Percentiles rank a stretch among this genome's conserved stretches.
phyloP scores from a whole-genome alignment of 805 yeast genomes.

The Ogataea salicorniae region DNA sequence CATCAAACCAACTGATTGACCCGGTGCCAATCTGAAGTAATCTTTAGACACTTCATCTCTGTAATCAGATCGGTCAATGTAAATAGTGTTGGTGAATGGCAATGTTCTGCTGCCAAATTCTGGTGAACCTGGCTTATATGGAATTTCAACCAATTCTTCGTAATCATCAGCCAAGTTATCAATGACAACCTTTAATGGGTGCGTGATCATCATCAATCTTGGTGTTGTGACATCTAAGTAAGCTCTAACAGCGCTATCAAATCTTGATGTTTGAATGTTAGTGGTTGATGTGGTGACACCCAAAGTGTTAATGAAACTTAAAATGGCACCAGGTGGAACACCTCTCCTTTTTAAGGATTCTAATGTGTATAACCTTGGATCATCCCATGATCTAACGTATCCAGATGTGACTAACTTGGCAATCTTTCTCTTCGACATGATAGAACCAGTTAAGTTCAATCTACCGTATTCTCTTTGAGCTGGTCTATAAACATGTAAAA shows the following conservation, averaged over 20 bases:
- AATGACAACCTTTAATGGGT: constrained; percentile 78
- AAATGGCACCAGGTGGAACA: constrained; percentile 96
- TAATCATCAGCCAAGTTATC: constrained; percentile 77
- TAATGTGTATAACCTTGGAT: constrained; percentile 91
- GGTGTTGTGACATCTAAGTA: constrained; percentile 90
- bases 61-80: constrained; percentile 86
- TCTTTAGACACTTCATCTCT: constrained; percentile 61
- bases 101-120: constrained; percentile 71
- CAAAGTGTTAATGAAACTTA: constrained; percentile 85
- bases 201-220: constrained; percentile 85
- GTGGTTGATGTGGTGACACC: constrained; percentile 96
- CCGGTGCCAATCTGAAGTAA: constrained; percentile 90
- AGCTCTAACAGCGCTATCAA: constrained; percentile 83
- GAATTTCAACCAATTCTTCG: constrained; percentile 66
- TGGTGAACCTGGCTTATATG: constrained; percentile 82
- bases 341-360: constrained; percentile 97
- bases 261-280: constrained; percentile 83
- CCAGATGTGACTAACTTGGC: constrained; percentile 82
- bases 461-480: constrained; percentile 99
- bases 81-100: constrained; percentile 71
- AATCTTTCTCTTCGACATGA: constrained; percentile 92
- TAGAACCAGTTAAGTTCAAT: constrained; percentile 88
- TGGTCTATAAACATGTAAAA: constrained; percentile 90
- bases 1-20: constrained; percentile 91
- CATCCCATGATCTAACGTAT: constrained; percentile 95